phyloP scores from a whole-genome alignment of 306 rosid species.

The Dalbergia oliveri region DNA sequence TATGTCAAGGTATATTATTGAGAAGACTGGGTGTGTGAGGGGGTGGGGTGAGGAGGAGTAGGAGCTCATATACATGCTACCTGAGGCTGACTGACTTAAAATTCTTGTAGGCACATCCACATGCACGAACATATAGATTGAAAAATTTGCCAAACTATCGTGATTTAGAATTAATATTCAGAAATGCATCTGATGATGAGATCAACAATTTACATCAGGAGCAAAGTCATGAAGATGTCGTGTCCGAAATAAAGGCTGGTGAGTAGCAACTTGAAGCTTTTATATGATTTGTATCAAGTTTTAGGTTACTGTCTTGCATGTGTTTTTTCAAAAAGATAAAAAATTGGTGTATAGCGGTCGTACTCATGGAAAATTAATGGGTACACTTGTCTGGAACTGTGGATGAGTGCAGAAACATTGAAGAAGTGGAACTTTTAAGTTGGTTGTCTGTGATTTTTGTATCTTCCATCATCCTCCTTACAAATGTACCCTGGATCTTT shows the following conservation, averaged over 20 bases:
- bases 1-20: slow-evolving; percentile 65
- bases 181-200: slow-evolving; percentile 53
- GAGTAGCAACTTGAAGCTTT: slow-evolving; percentile 46
- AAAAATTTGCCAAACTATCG: slow-evolving; percentile 73
- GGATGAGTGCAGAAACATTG: no score
- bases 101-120: slow-evolving; percentile 64
- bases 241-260: slow-evolving; percentile 59
- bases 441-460: no score
- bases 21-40: slow-evolving; percentile 10
- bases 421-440: no score
- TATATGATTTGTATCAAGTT: slow-evolving; percentile 9
- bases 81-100: slow-evolving; percentile 24
- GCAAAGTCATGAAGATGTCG: slow-evolving; percentile 51
- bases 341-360: background rate
- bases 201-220: slow-evolving; percentile 52
- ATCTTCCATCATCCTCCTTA: no score
- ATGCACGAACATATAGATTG: slow-evolving; percentile 70
- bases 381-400: no score
- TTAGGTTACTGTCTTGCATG: slow-evolving; percentile 7
- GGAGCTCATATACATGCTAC: slow-evolving; percentile 22
- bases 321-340: background rate
- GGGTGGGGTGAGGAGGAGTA: slow-evolving; percentile 23
- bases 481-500: no score
- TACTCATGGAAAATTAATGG: no score
- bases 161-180: slow-evolving; percentile 71